Percentiles rank a stretch among this genome's conserved stretches.
Evolutionary conservation across 2,329 filamentous ascomycete species (phyloP).

Genomic region (Seiridium unicorne): DNA sequence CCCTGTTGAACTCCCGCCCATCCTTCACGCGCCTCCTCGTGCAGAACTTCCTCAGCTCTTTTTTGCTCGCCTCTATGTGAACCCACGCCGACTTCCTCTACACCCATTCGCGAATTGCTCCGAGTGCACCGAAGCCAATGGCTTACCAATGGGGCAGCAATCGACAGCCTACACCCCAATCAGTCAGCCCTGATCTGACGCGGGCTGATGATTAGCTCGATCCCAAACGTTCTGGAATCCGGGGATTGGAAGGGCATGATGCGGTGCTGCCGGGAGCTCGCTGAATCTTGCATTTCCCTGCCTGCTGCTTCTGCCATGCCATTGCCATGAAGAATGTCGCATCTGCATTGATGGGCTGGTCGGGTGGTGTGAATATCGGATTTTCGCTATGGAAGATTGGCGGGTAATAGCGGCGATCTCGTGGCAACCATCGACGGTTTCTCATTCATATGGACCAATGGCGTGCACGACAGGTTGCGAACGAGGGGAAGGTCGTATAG

Average conservation of each 20-base stretch:
- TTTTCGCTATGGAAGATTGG: background rate
- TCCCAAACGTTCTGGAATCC: background rate
- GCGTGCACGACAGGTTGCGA: too few species aligned
- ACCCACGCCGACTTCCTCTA: too few species aligned
- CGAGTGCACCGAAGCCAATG: too few species aligned
- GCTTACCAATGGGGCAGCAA: background rate
- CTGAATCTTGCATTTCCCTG: slow-evolving; percentile 4
- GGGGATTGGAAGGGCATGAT: background rate
- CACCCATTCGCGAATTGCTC: too few species aligned
- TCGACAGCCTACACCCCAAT: background rate
- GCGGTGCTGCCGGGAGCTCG: background rate
- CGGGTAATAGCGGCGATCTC: background rate
- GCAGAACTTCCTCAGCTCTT: too few species aligned
- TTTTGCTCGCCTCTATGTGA: too few species aligned
- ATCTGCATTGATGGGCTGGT: background rate
- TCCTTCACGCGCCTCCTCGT: too few species aligned
- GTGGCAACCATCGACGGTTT: background rate
- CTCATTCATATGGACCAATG: background rate
- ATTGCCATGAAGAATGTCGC: background rate
- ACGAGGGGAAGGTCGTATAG: background rate
- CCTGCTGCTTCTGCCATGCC: too few species aligned
- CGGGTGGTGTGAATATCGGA: background rate
- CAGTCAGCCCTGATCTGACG: background rate
- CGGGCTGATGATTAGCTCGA: slow-evolving; percentile 1
- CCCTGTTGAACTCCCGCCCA: too few species aligned